Evolutionary conservation across 306 rosid genomes (phyloP).

Genomic region (Vigna hirtella): DNA sequence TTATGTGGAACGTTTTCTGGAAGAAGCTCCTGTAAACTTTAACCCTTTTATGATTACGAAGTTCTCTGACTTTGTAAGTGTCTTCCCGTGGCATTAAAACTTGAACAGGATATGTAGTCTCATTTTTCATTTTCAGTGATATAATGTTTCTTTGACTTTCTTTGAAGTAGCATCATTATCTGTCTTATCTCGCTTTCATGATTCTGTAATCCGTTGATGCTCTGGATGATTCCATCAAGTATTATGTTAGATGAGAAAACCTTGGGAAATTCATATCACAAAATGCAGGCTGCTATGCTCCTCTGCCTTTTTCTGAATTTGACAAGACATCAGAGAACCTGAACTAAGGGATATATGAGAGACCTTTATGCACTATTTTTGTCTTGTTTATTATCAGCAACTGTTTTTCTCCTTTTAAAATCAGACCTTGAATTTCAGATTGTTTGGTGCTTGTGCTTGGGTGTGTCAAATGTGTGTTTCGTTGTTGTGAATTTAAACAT

Average conservation of each 20-base stretch:
- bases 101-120: slow-evolving; percentile 26
- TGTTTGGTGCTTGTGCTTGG: slow-evolving; percentile 12
- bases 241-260: background rate
- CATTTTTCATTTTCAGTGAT: slow-evolving; percentile 11
- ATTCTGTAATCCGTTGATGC: slow-evolving; percentile 13
- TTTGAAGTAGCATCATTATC: background rate
- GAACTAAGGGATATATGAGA: background rate
- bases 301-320: slow-evolving; percentile 21
- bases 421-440: slow-evolving; percentile 9
- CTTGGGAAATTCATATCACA: slow-evolving; percentile 8
- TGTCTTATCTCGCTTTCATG: slow-evolving; percentile 32
- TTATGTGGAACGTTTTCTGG: slow-evolving; percentile 75
- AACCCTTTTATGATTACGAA: slow-evolving; percentile 60
- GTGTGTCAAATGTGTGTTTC: background rate
- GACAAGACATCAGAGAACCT: slow-evolving; percentile 13
- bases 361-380: background rate
- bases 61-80: slow-evolving; percentile 72
- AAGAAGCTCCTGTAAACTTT: slow-evolving; percentile 67
- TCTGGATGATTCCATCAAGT: slow-evolving; percentile 27
- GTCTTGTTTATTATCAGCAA: background rate
- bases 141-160: slow-evolving; percentile 10
- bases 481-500: background rate
- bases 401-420: background rate
- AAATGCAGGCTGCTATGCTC: slow-evolving; percentile 33
- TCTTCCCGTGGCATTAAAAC: slow-evolving; percentile 34